Conservation (phyloP, 176 grass and related monocot genomes). For the Oryza coarctata region DNA sequence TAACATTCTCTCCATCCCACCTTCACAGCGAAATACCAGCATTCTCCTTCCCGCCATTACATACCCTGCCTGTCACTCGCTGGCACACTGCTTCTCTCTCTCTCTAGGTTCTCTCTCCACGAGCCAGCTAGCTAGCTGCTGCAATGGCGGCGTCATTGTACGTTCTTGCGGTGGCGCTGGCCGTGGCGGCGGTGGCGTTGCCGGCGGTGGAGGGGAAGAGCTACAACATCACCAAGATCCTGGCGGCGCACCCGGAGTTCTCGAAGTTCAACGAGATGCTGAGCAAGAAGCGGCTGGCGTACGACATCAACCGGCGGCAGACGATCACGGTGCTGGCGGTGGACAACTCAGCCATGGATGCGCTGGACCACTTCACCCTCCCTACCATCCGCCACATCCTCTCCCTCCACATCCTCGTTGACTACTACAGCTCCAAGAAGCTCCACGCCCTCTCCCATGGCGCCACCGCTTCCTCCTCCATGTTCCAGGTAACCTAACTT, state of each 20-base stretch:
- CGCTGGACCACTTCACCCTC: constrained; percentile 59
- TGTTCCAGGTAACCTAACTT: constrained; percentile 51
- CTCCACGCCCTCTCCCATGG: constrained; percentile 58
- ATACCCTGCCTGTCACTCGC: not conserved
- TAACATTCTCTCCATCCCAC: not conserved
- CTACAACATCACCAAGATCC: constrained; percentile 89
- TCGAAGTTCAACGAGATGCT: constrained; percentile 85
- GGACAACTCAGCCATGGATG: constrained; percentile 66
- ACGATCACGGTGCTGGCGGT: constrained; percentile 87
- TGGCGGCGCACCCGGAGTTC: constrained; percentile 69
- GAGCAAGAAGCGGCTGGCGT: constrained; percentile 55
- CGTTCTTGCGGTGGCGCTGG: not conserved
- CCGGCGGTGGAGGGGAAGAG: constrained; percentile 17
- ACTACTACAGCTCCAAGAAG: constrained; percentile 91
- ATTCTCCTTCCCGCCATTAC: not conserved
- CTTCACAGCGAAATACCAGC: constrained; percentile 25
- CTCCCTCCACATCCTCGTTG: constrained; percentile 74
- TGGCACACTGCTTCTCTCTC: not conserved
- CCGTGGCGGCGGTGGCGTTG: not conserved
- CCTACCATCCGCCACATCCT: constrained; percentile 66
- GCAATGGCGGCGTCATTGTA: constrained; percentile 27
- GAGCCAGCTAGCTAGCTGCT: not conserved
- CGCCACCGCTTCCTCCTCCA: constrained; percentile 60
- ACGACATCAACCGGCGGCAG: constrained; percentile 90
- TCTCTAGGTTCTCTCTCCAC: not conserved